Base-by-base conservation (phyloP, 495 filamentous ascomycete species). In the Hypoxylon cercidicola region DNA sequence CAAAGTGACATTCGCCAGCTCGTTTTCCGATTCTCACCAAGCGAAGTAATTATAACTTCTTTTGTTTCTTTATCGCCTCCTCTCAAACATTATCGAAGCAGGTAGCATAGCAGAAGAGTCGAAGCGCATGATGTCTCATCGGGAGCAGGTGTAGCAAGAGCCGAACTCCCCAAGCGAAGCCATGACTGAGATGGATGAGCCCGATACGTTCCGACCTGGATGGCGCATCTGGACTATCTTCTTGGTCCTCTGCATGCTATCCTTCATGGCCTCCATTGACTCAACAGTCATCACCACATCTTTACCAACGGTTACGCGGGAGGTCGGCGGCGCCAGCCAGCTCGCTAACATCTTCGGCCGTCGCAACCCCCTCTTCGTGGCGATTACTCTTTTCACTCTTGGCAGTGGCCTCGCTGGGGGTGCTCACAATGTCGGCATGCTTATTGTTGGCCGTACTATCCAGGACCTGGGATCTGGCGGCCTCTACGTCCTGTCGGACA, bases 391-490 rank as follows among this genome's bases (percentile, higher is more conserved):
- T 72, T 84, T 93, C 51, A 53, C 74, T 51, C 62, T 74, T 20
- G 89, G 86, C 12, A 90, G 87, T 56, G 77, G 92, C 52, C 78
- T 93, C 25, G 89, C 87, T 40, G 91, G 84, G 0, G 61, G 88
- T 37, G 82, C 90, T 8, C 76, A 75, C 25, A 89, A 80, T 53
- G 83, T 93, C 54, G 78, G 81, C 25, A 88, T 89, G 82, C 77
- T 94, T 37, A 81, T 95, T 41, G 82, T 81, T 3, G 91, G 89
- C 8, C 79, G 91, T 70, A 82, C 85, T 0, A 75, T 95, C 25
- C 90, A 93, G 72, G 91, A 91, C 55, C 75, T 87, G 15, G 91
- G 89, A 11, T 88, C 87, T 48, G 91, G 91, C 62, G 91, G 91
- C 0, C 80, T 93, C 28, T 77, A 91, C 11, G 83, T 88, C 12